Percentiles rank a stretch among this genome's conserved stretches.
Evolutionary conservation across 169 alveolate species (phyloP).

Genomic region (Eimeria sp.): DNA sequence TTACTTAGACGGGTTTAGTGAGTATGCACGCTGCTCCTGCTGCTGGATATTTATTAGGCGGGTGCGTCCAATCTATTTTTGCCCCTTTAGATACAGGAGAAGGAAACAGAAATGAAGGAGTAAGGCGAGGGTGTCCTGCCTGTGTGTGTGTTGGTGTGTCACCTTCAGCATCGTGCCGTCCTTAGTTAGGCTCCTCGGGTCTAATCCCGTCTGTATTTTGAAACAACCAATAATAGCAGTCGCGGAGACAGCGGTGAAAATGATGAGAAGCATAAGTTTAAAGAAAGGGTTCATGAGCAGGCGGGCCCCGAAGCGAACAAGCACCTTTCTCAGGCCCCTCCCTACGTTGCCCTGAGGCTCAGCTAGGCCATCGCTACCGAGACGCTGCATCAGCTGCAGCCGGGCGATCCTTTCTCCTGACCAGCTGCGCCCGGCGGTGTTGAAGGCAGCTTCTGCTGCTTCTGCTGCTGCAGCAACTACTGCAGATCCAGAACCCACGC

Average conservation of each 20-base stretch:
- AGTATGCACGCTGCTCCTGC: background rate
- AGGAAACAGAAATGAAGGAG: background rate
- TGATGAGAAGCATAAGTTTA: conserved; percentile 59
- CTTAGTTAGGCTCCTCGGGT: conserved; percentile 69
- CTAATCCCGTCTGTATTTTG: conserved; percentile 62
- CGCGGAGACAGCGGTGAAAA: conserved; percentile 36
- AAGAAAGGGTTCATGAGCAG: conserved; percentile 70
- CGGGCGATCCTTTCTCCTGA: conserved; percentile 67
- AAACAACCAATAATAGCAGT: conserved; percentile 51
- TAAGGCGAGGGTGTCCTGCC: background rate
- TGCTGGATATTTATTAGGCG: background rate
- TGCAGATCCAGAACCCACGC: conserved; percentile 61
- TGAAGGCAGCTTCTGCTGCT: conserved; percentile 63
- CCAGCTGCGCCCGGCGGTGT: conserved; percentile 62
- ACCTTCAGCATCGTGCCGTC: conserved; percentile 77
- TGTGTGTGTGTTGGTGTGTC: background rate
- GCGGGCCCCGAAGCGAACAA: conserved; percentile 74
- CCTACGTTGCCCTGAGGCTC: conserved; percentile 82
- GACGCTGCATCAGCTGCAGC: conserved; percentile 69
- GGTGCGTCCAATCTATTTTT: background rate
- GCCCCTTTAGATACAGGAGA: too few species aligned
- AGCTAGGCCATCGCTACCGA: conserved; percentile 58
- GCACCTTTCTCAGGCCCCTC: conserved; percentile 53
- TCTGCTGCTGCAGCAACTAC: conserved; percentile 70
- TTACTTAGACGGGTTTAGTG: background rate